Conservation (phyloP, 768 basidiomycete species). For the Nidularia pulvinata region DNA sequence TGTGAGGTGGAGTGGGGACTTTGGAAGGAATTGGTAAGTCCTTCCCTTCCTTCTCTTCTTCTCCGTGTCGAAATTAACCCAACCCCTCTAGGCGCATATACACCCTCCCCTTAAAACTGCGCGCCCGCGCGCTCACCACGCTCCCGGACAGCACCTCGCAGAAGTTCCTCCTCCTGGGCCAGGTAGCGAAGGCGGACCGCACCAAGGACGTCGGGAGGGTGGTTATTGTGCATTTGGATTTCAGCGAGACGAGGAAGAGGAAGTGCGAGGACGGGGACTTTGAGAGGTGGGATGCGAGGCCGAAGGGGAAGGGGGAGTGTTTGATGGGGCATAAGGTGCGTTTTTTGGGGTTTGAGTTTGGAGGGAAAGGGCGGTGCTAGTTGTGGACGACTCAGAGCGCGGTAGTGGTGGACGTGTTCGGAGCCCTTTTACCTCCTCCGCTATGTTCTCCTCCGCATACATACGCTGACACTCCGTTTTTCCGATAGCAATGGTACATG, state of each 20-base stretch:
- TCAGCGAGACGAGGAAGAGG: conserved; percentile 61
- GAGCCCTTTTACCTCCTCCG: too few species aligned
- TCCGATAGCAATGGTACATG: conserved; percentile 85
- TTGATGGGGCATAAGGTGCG: conserved; percentile 93
- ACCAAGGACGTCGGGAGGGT: conserved; percentile 53
- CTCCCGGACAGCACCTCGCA: conserved; percentile 96
- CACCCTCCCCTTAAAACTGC: conserved; percentile 67
- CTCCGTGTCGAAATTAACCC: too few species aligned
- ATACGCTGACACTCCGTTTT: neutral
- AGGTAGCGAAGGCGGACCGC: conserved; percentile 63
- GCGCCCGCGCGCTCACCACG: conserved; percentile 79
- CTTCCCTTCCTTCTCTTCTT: too few species aligned
- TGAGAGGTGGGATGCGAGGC: conserved; percentile 87
- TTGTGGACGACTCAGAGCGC: too few species aligned
- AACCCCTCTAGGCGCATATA: conserved; percentile 58
- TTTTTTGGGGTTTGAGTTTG: neutral
- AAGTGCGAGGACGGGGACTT: conserved; percentile 76
- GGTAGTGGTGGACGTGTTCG: too few species aligned
- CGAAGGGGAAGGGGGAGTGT: conserved; percentile 60
- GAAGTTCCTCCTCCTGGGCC: conserved; percentile 90
- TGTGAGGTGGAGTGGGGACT: conserved; percentile 79
- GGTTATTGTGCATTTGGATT: conserved; percentile 83
- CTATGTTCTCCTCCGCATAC: neutral
- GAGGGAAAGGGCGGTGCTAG: neutral
- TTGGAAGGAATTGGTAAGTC: conserved; percentile 84